These are phyloP conservation scores for Dendrostoma leiphaemia DNA, from an alignment of 2,329 filamentous ascomycete species.

Conservation along the genomic window DNA sequence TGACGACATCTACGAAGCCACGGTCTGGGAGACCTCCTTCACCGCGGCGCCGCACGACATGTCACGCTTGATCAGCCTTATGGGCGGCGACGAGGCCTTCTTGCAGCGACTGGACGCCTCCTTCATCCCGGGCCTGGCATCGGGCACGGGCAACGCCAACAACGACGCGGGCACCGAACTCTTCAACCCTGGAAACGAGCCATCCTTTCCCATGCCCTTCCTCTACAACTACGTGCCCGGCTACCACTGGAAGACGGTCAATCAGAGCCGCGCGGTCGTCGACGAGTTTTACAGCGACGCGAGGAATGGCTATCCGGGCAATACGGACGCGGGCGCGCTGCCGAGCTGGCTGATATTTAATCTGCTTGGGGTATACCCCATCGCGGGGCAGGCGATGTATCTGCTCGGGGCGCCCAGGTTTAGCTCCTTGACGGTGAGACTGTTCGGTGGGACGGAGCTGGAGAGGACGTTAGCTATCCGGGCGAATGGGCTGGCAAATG, in stretches of 20 bases:
- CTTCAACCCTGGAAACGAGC: constrained; percentile 15
- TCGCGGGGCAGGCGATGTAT: constrained; percentile 46
- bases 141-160: constrained; percentile 1
- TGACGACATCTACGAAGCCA: constrained; percentile 11
- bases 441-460: constrained; percentile 1
- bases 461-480: constrained; percentile 2
- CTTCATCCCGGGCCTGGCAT: constrained; percentile 4
- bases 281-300: constrained; percentile 39
- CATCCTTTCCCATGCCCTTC: constrained; percentile 42
- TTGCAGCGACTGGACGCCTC: constrained; percentile 10
- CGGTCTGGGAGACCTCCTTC: constrained; percentile 11
- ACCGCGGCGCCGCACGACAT: constrained; percentile 12
- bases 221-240: constrained; percentile 50
- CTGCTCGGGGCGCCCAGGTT: constrained; percentile 46
- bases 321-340: constrained; percentile 44
- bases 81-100: constrained; percentile 15
- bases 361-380: constrained; percentile 46
- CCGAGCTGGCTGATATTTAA: constrained; percentile 51
- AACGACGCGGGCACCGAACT: constrained; percentile 9
- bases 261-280: constrained; percentile 32
- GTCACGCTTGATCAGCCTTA: constrained; percentile 7
- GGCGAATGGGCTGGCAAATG: constrained; percentile 3
- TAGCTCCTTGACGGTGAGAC: background rate
- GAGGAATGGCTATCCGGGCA: constrained; percentile 40
- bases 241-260: constrained; percentile 34